phyloP scores from a whole-genome alignment of 1,284 basidiomycete species.

The Ganoderma resinaceum region DNA sequence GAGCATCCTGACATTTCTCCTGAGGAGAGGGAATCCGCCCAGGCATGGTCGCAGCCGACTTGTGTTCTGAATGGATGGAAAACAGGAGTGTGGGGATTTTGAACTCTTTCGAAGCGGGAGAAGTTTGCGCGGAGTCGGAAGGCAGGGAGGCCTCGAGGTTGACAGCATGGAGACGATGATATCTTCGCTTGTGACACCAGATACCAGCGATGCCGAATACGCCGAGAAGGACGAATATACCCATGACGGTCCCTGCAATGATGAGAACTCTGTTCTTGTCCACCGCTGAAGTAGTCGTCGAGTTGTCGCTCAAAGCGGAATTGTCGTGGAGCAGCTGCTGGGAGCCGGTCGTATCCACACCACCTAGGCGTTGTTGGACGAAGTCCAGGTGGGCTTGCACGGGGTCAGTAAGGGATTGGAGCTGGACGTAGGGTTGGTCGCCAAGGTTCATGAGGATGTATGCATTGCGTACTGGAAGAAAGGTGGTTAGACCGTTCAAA shows the following conservation, averaged over 20 bases:
- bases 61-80: neutral
- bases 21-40: neutral
- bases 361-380: constrained; percentile 55
- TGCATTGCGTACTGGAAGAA: constrained; percentile 65
- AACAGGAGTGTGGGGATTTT: neutral
- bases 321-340: neutral
- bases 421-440: constrained; percentile 65
- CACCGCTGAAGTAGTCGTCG: neutral
- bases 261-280: constrained; percentile 17
- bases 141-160: constrained; percentile 34
- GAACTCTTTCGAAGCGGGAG: constrained; percentile 3
- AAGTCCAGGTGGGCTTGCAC: constrained; percentile 56
- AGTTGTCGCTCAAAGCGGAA: neutral
- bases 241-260: constrained; percentile 35
- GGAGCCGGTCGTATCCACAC: constrained; percentile 53
- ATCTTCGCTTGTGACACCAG: constrained; percentile 36
- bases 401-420: constrained; percentile 55
- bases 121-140: neutral
- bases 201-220: neutral
- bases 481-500: neutral
- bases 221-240: constrained; percentile 30
- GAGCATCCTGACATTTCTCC: neutral
- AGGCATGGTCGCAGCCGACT: neutral
- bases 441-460: constrained; percentile 68
- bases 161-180: constrained; percentile 36